Evolutionary conservation across 345 rosid genomes (phyloP), one percentile per base, ranked within the genome.

Genomic region (Salix viminalis): DNA sequence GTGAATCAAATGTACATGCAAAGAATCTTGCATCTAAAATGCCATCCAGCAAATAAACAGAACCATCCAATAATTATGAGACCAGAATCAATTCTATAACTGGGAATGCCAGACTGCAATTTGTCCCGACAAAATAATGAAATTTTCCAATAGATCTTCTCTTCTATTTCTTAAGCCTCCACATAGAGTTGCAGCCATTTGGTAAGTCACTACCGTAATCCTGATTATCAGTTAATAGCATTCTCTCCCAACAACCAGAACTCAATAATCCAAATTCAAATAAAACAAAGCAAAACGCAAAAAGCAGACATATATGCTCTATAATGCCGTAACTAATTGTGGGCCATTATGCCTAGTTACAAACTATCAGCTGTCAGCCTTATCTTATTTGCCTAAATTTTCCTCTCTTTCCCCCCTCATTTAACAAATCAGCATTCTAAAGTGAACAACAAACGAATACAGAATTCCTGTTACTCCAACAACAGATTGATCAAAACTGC

Each of bases 261-360:
- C 68, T 28, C 24, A 32, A 58, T 32, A 65, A 12, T 65, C 71
- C 32, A 23, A 65, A 28, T 24, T 4, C 37, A 23, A 30, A 34
- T 23, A 34, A 54, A 67, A 2, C 50, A 52, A 67, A 39, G 67
- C n/a, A 34, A 26, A 75, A n/a, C 2, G 26, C 50, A 52, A 21
- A 54, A 24, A 75, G 18, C 72, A 64, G 67, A 56, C 61, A 42
- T 37, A 5, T 9, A 37, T 67, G 12, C 62, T 46, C 42, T 32
- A 28, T 32, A 26, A 12, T 41, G 23, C 26, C 37, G 34, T 19
- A 69, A 19, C 73, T 26, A 62, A 24, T 32, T n/a, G 64, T 70
- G 70, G 79, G 79, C 75, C 79, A 62, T 32, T 42, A 62, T 44
- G 41, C 50, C 52, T 61, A 8, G 41, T 39, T 39, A 60, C 68